These are phyloP conservation scores for Miscanthus sacchariflorus DNA, from an alignment of 202 grass and related monocot species.

Conservation along the genomic window DNA sequence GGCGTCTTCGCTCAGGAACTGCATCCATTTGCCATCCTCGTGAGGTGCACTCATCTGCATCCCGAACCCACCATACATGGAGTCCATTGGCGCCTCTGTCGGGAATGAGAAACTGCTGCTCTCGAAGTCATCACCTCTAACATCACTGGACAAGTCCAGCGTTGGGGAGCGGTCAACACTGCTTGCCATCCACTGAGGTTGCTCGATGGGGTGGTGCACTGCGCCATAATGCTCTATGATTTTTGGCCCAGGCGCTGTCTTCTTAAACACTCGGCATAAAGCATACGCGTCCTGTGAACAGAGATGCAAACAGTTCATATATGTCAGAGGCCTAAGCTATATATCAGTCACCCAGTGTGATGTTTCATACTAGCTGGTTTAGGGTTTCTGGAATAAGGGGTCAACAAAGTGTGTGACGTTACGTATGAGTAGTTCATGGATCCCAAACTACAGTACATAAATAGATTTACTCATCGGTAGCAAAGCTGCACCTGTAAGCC, in stretches of 20 bases:
- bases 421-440: background rate
- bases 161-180: conserved; percentile 63
- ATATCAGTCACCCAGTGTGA: background rate
- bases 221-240: conserved; percentile 84
- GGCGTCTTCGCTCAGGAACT: conserved; percentile 82
- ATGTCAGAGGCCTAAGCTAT: conserved; percentile 27
- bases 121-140: conserved; percentile 82
- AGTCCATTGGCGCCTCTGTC: conserved; percentile 50
- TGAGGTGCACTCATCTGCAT: conserved; percentile 48
- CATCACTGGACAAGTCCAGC: conserved; percentile 61
- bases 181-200: conserved; percentile 59
- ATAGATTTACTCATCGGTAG: background rate
- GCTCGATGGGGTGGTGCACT: conserved; percentile 55
- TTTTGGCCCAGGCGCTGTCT: conserved; percentile 77
- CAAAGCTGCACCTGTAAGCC: conserved; percentile 78
- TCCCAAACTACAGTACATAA: background rate
- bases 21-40: conserved; percentile 74
- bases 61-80: conserved; percentile 60
- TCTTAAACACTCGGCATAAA: conserved; percentile 94
- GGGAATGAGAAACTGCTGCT: conserved; percentile 68
- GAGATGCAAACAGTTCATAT: conserved; percentile 4
- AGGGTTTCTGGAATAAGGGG: background rate
- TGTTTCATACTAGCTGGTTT: conserved; percentile 22
- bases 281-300: conserved; percentile 81
- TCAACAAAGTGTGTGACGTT: background rate